phyloP scores from a whole-genome alignment of 2,329 filamentous ascomycete species.

The Cryphonectria carpinicola region DNA sequence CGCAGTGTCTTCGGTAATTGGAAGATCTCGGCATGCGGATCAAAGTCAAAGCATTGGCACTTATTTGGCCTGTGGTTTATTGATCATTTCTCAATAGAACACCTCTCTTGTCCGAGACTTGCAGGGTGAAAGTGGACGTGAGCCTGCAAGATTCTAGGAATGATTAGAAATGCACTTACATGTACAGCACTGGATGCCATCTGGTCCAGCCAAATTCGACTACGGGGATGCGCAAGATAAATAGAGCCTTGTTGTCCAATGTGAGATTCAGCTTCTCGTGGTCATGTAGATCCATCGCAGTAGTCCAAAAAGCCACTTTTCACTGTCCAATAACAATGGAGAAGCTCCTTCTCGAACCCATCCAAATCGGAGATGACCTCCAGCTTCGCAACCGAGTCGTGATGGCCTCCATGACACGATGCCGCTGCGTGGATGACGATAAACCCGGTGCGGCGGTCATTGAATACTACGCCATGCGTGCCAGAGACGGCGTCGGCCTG shows the following conservation, averaged over 20 bases:
- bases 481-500: conserved; percentile 14
- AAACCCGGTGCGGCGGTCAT: conserved; percentile 5
- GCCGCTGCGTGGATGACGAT: conserved; percentile 13
- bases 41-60: not conserved
- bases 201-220: not conserved
- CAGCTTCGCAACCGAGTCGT: conserved; percentile 10
- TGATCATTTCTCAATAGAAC: not conserved
- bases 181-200: not conserved
- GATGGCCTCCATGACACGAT: conserved; percentile 17
- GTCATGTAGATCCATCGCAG: not conserved
- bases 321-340: not conserved
- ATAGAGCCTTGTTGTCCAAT: not conserved
- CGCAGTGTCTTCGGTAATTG: not conserved
- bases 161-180: not conserved
- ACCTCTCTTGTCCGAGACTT: not conserved
- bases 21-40: not conserved
- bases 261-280: not conserved
- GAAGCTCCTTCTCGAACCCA: not conserved
- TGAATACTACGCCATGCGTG: conserved; percentile 7
- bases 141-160: not conserved
- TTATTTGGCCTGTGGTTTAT: not conserved
- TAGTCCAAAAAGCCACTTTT: not conserved
- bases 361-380: not conserved
- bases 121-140: not conserved
- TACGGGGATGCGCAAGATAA: not conserved